These are phyloP conservation scores for Limnomonas spitsbergensis DNA, from an alignment of 139 green algal genomes.

Conservation along the genomic window DNA sequence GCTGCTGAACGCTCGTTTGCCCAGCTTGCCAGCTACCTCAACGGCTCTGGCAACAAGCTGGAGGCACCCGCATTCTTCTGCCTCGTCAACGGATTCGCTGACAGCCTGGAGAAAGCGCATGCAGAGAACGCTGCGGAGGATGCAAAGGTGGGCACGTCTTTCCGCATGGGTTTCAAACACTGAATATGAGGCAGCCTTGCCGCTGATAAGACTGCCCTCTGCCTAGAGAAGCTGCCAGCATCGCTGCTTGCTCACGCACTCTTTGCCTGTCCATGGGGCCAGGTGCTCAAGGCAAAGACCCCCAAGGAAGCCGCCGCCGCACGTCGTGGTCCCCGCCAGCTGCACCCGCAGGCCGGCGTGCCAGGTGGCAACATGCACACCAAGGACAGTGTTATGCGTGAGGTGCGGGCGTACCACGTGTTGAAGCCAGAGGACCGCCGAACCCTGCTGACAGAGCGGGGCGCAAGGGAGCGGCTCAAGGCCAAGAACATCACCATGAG, in stretches of 20 bases:
- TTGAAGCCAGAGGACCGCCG: constrained; percentile 22
- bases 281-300: no score
- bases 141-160: constrained; percentile 26
- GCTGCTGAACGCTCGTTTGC: constrained; percentile 17
- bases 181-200: no score
- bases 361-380: constrained; percentile 2
- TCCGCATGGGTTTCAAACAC: no score
- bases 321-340: no score
- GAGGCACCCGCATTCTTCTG: constrained; percentile 43
- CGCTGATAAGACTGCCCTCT: no score
- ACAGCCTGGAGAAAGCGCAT: constrained; percentile 42
- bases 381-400: constrained; percentile 14
- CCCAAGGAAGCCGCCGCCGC: no score
- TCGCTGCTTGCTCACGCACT: no score
- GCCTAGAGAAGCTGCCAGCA: no score
- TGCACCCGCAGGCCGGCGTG: no score
- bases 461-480: constrained; percentile 28
- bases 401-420: constrained; percentile 14
- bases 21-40: constrained; percentile 33
- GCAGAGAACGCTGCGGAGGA: constrained; percentile 43
- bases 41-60: constrained; percentile 35
- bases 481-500: constrained; percentile 42
- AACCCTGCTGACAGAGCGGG: constrained; percentile 42
- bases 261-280: no score
- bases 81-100: constrained; percentile 36